Percentiles rank a stretch among this genome's conserved stretches.
Conservation (phyloP, 2,329 filamentous ascomycete genomes). For the Lachnum nothofagi region DNA sequence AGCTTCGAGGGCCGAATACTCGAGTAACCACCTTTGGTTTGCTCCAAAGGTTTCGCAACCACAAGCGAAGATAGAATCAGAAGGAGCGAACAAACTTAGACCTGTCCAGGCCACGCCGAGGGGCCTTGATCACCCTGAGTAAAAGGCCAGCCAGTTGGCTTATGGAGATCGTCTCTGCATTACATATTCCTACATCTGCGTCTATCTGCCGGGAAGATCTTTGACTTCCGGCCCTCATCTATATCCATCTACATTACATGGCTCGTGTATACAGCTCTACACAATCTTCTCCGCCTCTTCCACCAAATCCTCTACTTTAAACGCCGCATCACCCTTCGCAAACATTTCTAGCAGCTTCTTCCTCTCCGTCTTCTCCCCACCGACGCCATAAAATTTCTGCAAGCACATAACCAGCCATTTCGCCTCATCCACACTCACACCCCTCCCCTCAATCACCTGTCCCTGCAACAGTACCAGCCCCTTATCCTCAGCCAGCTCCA, state of each 20-base stretch:
- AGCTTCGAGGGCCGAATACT: too few relatives aligned
- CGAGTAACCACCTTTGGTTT: too few relatives aligned
- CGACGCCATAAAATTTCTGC: slow-evolving; percentile 83
- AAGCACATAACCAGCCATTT: slow-evolving; percentile 87
- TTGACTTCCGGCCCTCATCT: not conserved
- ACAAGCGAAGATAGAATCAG: too few relatives aligned
- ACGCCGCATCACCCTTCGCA: slow-evolving; percentile 67
- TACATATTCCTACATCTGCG: not conserved
- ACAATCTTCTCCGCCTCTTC: slow-evolving; percentile 82
- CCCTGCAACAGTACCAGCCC: slow-evolving; percentile 84
- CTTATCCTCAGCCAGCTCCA: slow-evolving; percentile 69
- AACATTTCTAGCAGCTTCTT: slow-evolving; percentile 79
- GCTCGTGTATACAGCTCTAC: slow-evolving; percentile 28
- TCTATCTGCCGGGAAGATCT: not conserved
- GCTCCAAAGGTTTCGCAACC: too few relatives aligned
- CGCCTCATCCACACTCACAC: slow-evolving; percentile 75
- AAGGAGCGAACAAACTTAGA: too few relatives aligned
- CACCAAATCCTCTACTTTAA: slow-evolving; percentile 78
- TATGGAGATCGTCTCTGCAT: not conserved
- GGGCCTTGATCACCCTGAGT: too few relatives aligned
- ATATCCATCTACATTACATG: not conserved
- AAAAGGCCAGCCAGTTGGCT: too few relatives aligned
- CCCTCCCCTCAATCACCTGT: slow-evolving; percentile 67
- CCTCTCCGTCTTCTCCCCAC: slow-evolving; percentile 49
- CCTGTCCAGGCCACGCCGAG: too few relatives aligned